Evolutionary conservation across 805 yeast species (phyloP), one percentile per base, ranked within the genome.

Genomic region (Candida golubevii): DNA sequence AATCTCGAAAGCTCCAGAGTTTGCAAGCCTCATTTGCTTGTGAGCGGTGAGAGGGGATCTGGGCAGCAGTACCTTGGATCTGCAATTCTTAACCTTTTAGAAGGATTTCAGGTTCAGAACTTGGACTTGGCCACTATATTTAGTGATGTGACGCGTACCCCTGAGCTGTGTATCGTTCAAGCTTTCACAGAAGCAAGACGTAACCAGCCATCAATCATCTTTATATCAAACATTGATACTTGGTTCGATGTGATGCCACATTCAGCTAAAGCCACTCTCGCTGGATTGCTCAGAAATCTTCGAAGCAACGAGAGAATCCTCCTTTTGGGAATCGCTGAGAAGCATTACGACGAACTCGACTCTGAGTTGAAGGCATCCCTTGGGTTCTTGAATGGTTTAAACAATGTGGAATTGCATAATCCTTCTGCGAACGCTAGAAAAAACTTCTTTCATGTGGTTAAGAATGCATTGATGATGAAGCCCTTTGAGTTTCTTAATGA

Each of bases 11-110:
- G 67, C 35, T 70, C 93, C 3, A 72, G 97, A 49, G 72, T 86
- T 1, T 90, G 82, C 60, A 79, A 86, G 50, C 99, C 99, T 2
- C 78, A 93, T 51, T 64, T 93, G 29, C 66, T 89, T 26, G 71
- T 93, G 2, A 66, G 80, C 36, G 97, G 98, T 6, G 67, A 70
- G 1, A 66, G 72, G 11, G 97, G 98, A 0, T 78, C 78, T 62
- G 99, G 98, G 1, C 97, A 90, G 57, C 85, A 80, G 51, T 89
- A 91, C 60, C 60, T 93, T 8, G 84, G 89, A 4, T 74, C 89
- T 2, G 97, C 98, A 0, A 71, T 90, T 8, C 68, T 91, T 41
- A 85, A 88, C 56, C 75, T 80, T 52, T 67, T 93, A 41, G 99
- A 93, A 65, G 96, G 97, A 0, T 88, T 83, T 56, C 91, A 88